Percentiles rank a stretch among this genome's conserved stretches.
Evolutionary conservation across 2,329 filamentous ascomycete species (phyloP).

Genomic region (Diaporthe citriasiana): DNA sequence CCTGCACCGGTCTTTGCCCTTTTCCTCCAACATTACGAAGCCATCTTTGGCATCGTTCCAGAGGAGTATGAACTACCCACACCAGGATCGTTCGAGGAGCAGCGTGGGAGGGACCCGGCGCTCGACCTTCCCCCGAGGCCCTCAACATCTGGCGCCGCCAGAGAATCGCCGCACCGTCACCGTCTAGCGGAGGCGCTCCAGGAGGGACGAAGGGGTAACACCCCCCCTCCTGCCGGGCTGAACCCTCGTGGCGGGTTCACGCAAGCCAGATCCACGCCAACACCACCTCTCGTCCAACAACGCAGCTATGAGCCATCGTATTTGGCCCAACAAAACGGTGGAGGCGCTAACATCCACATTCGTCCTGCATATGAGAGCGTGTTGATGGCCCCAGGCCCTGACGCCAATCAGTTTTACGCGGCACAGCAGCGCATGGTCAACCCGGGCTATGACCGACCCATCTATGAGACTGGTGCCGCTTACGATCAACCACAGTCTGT

Average conservation of each 20-base stretch:
- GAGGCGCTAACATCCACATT: constrained; percentile 48
- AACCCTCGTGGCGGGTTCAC: constrained; percentile 47
- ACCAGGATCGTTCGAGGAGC: constrained; percentile 54
- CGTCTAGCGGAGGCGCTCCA: constrained; percentile 59
- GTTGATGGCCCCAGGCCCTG: constrained; percentile 53
- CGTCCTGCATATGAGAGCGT: constrained; percentile 63
- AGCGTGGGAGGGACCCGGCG: constrained; percentile 41
- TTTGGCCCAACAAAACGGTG: constrained; percentile 52
- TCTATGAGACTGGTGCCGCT: constrained; percentile 49
- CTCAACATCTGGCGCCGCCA: constrained; percentile 60
- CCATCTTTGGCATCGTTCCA: constrained; percentile 83
- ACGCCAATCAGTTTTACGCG: constrained; percentile 50
- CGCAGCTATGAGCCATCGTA: constrained; percentile 62
- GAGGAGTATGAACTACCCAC: constrained; percentile 73
- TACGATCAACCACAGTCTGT: constrained; percentile 55
- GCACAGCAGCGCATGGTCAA: constrained; percentile 45
- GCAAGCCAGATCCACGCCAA: constrained; percentile 55
- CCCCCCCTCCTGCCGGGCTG: constrained; percentile 59
- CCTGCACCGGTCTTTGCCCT: constrained; percentile 94
- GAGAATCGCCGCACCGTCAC: constrained; percentile 67
- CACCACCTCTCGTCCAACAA: constrained; percentile 58
- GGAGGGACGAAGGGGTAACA: constrained; percentile 57
- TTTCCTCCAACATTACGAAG: constrained; percentile 90
- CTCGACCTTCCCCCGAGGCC: constrained; percentile 55
- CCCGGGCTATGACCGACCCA: constrained; percentile 56